Conservation (phyloP, 306 rosid genomes). For the Quercus rubra region DNA sequence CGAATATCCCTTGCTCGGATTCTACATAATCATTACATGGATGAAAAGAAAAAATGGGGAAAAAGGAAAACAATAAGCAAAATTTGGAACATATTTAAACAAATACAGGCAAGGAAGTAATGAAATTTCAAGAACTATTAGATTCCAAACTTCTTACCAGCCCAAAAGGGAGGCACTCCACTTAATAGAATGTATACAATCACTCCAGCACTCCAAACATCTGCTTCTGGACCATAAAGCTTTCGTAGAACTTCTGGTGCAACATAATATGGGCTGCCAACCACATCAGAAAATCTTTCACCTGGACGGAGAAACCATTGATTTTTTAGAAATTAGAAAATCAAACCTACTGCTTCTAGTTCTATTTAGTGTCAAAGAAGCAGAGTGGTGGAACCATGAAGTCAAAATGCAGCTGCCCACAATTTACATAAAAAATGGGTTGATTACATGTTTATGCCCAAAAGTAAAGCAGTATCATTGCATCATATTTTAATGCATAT, state of each 20-base stretch:
- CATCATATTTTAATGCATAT: background rate
- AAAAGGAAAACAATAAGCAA: conserved; percentile 5
- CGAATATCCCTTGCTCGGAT: conserved; percentile 83
- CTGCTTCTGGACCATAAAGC: conserved; percentile 91
- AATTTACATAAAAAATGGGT: background rate
- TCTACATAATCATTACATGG: conserved; percentile 39
- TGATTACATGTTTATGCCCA: background rate
- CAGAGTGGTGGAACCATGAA: background rate
- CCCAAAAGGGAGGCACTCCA: conserved; percentile 99
- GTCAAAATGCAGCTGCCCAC: background rate
- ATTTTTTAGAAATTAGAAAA: conserved; percentile 12
- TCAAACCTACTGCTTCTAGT: conserved; percentile 7
- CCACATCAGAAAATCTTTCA: conserved; percentile 78
- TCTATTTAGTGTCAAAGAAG: conserved; percentile 20
- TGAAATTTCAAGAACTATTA: background rate
- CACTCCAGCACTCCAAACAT: conserved; percentile 99
- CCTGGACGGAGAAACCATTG: conserved; percentile 50
- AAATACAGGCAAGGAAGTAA: background rate
- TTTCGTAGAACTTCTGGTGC: conserved; percentile 96
- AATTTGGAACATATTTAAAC: background rate
- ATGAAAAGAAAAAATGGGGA: background rate
- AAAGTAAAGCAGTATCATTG: background rate
- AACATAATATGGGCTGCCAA: conserved; percentile 97
- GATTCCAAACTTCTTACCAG: conserved; percentile 56
- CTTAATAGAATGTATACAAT: conserved; percentile 91